phyloP scores from a whole-genome alignment of 2,329 filamentous ascomycete genomes.

The Rhynchosporium secalis region DNA sequence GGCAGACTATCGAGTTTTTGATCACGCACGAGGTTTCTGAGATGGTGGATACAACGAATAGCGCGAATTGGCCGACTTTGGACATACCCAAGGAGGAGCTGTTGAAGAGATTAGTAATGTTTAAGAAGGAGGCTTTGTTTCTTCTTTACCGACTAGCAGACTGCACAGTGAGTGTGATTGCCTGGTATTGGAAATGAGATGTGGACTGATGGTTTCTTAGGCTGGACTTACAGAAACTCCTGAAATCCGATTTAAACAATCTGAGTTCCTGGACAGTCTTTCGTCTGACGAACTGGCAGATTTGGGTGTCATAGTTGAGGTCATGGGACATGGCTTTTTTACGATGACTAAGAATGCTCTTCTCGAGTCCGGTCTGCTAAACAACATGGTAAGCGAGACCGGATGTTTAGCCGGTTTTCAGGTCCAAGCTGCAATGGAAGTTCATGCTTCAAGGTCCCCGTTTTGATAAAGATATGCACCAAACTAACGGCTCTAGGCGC shows the following conservation, averaged over 20 bases:
- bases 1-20: constrained; percentile 26
- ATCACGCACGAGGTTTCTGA: constrained; percentile 29
- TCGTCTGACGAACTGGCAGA: constrained; percentile 25
- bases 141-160: constrained; percentile 32
- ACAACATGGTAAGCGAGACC: constrained; percentile 5
- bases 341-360: constrained; percentile 26
- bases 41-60: constrained; percentile 24
- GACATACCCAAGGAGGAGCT: constrained; percentile 24
- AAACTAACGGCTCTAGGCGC: neutral
- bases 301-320: constrained; percentile 31
- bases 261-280: constrained; percentile 28
- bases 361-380: constrained; percentile 4
- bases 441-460: no score
- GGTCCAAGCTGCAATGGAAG: neutral
- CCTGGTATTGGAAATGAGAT: neutral
- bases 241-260: constrained; percentile 25
- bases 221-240: constrained; percentile 19
- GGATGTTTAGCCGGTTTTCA: neutral
- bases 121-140: constrained; percentile 27
- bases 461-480: neutral
- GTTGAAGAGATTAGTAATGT: constrained; percentile 9
- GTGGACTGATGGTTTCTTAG: neutral
- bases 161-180: constrained; percentile 18
- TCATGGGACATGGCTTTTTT: constrained; percentile 35
- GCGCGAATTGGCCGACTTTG: constrained; percentile 29